Base-by-base conservation (phyloP, 2,329 filamentous ascomycete genomes). In the Blastomyces gilchristii region DNA sequence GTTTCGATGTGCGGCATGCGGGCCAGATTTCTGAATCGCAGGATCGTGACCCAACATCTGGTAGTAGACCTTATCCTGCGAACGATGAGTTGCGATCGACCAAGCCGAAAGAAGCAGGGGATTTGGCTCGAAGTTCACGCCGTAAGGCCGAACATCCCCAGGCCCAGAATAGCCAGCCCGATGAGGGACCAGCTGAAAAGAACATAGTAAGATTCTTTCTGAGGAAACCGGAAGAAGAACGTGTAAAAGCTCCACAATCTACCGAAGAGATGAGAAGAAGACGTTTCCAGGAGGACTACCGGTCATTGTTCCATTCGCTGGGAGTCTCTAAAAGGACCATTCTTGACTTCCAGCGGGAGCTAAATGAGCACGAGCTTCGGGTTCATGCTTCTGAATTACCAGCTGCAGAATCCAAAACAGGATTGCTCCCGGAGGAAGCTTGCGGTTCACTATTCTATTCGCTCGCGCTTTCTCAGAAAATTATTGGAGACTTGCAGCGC, bases 381-480 rank as follows among this genome's bases (percentile, higher is more conserved):
- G n/a, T 39, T 56, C 53, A 39, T 56, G 53, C 31, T 39, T 39
- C 53, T 18, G 28, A 39, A 56, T 18, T 37, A 9, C 31, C 53
- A 12, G 9, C 53, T 12, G 31, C 37, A 37, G 16, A 34, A 18
- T 18, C 11, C 2, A 39, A 39, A 39, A 22, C 37, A 28, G 31
- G n/a, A 7, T 9, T 37, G 16, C n/a, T 39, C 31, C 31, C 16
- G 2, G 53, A 56, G 31, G 53, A 56, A 31, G 53, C 53, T 3
- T 56, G 53, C 18, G 31, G 31, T 9, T 56, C 53, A 16, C n/a
- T 56, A n/a, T 58, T 58, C 41, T 47, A 58, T 58, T 58, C 37
- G 22, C 43, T 58, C 31, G 56, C 56, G 8, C 25, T 58, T 16
- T 58, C 56, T 43, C 56, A 58, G 16, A 43, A 58, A 34, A 58